Evolutionary conservation across 208 protist species (phyloP), one percentile per base, ranked within the genome.

Genomic region (Trypanosoma grayi): DNA sequence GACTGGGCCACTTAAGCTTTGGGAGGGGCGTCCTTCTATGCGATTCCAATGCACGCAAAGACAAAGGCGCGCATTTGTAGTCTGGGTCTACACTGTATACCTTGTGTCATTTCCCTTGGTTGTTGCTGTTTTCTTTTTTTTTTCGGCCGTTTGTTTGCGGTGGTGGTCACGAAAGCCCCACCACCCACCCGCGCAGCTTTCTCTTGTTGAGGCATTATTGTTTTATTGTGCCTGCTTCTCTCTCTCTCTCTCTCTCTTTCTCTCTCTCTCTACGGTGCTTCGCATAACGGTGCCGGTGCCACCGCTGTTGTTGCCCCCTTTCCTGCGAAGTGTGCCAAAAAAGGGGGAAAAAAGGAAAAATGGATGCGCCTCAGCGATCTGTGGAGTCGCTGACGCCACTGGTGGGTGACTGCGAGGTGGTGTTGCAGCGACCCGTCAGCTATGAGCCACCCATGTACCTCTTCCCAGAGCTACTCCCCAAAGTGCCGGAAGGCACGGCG

Each of bases 391-490:
- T 59, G 27, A 54, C 52, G 27, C 55, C 59, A 7, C 60, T 91
- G 4, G 48, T 93, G 8, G 89, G 89, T 6, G 75, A 89, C 47
- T 95, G 85, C 56, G 63, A 69, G 27, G 45, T 95, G 22, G 68
- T 57, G 24, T 71, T 95, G 20, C 70, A 61, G 7, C 83, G 75
- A 36, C 33, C 76, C 8, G 81, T 78, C 13, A 79, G 72, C 25
- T 95, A 93, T 54, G 85, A 95, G 73, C 89, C 89, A 1, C 89
- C 89, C 33, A 66, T 93, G 43, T 95, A 95, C 63, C 75, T 95
- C 2, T 93, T 92, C 50, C 89, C 83, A 1, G 83, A 95, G 67
- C 57, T 95, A 46, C 70, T 95, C 33, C 75, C 77, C 45, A 70
- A 70, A 54, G 89, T 91, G 2, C 80, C 83, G 22, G 73, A 90